Evolutionary conservation across 306 rosid genomes (phyloP), one percentile per base, ranked within the genome.

Genomic region (Gastrolobium bilobum): DNA sequence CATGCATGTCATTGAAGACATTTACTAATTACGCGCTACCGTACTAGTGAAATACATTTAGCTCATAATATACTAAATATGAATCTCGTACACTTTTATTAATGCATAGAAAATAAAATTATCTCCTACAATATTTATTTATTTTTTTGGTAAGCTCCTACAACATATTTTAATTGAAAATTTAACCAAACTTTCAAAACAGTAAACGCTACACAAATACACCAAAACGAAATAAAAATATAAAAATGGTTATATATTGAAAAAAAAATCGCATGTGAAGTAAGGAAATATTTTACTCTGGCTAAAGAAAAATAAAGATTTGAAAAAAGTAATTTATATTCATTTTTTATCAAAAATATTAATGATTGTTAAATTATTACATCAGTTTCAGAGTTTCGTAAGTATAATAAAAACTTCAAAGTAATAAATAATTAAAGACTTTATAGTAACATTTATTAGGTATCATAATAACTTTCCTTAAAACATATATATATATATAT

Each of bases 371-470:
- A 39, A 68, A 47, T 59, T 71, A 75, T 39, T 14, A 37, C 11
- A 39, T 13, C 72, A 60, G 34, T 59, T 57, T 57, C 73, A 48
- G 53, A 57, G 56, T 30, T 35, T 33, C 33, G 52, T 39, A 62
- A 14, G 9, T 20, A 56, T 20, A 68, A 34, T 76, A 47, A 37
- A 78, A 35, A 60, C 44, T 26, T 59, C 9, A 71, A 59, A 76
- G 7, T 3, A 65, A 46, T 39, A 43, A 65, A 46, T 39, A 43
- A 70, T 38, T 34, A 52, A 65, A 20, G 59, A 44, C 42, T 70
- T 62, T 8, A 71, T 70, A 70, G 76, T 39, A 56, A 47, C 76
- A 78, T 72, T 71, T 54, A 71, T 37, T 77, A 62, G 31, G 54
- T 14, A 35, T 59, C 69, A 68, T 70, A 52, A 34, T 62, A 76